Evolutionary conservation across 2,329 filamentous ascomycete genomes (phyloP).

Genomic region (Alternaria incomplexa): DNA sequence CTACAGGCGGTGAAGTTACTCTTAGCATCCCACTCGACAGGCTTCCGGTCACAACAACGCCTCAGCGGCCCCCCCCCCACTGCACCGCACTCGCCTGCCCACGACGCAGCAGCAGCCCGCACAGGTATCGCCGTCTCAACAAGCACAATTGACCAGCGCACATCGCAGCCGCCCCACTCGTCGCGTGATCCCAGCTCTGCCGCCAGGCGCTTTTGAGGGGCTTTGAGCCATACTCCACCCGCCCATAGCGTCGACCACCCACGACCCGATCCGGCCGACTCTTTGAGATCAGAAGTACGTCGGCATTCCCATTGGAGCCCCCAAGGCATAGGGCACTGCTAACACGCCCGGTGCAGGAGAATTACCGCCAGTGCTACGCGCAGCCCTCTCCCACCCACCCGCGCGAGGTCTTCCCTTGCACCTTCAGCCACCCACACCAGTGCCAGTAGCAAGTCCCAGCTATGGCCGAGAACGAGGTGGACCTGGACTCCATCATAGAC

Average conservation of each 20-base stretch:
- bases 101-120: constrained; percentile 37
- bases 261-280: constrained; percentile 23
- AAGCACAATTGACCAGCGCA: constrained; percentile 37
- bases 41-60: constrained; percentile 45
- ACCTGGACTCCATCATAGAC: constrained; percentile 99
- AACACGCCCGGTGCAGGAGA: constrained; percentile 25
- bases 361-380: constrained; percentile 31
- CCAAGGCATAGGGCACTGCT: constrained; percentile 22
- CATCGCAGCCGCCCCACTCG: constrained; percentile 31
- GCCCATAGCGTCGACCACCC: constrained; percentile 30
- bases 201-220: constrained; percentile 48
- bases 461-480: constrained; percentile 89
- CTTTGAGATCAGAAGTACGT: constrained; percentile 42
- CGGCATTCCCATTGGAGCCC: constrained; percentile 3
- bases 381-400: constrained; percentile 32
- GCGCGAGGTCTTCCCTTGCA: constrained; percentile 46
- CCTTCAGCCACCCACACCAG: constrained; percentile 25
- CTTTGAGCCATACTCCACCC: constrained; percentile 48
- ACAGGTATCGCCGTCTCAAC: constrained; percentile 34
- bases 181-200: constrained; percentile 44
- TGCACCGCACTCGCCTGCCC: constrained; percentile 37
- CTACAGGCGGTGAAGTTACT: constrained; percentile 48
- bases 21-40: constrained; percentile 44
- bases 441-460: constrained; percentile 50
- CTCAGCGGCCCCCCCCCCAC: constrained; percentile 33